phyloP scores from a whole-genome alignment of 139 green algal species.

The Auxenochlorella protothecoides region DNA sequence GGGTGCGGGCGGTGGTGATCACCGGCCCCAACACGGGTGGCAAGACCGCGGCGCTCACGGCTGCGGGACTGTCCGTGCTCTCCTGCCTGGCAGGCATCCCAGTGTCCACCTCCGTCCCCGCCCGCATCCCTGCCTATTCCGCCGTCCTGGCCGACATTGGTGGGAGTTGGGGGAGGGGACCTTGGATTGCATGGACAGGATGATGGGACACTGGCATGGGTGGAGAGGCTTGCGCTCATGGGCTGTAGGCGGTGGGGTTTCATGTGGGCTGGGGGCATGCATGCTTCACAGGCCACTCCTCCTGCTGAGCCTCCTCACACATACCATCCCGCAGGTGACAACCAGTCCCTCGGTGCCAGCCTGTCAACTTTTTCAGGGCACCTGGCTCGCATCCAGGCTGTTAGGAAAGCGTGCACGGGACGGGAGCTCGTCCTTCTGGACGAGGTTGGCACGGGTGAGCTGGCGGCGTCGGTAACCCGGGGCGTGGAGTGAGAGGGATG shows the following conservation, averaged over 20 bases:
- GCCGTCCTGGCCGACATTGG: slow-evolving; percentile 86
- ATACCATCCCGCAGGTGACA: slow-evolving; percentile 20
- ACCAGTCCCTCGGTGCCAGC: slow-evolving; percentile 71
- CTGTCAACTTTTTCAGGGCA: slow-evolving; percentile 94
- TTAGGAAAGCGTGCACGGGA: slow-evolving; percentile 56
- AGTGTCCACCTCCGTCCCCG: slow-evolving; percentile 54
- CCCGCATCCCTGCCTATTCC: slow-evolving; percentile 53
- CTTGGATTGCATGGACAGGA: background rate
- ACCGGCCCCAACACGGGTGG: slow-evolving; percentile 86
- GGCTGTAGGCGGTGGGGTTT: background rate
- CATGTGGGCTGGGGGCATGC: background rate
- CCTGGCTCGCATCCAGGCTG: slow-evolving; percentile 41
- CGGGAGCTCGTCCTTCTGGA: slow-evolving; percentile 85
- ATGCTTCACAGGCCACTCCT: background rate
- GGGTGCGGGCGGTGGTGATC: slow-evolving; percentile 40
- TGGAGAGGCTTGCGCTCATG: background rate
- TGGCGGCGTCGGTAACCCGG: background rate
- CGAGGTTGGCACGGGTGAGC: slow-evolving; percentile 75
- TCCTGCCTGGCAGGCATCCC: slow-evolving; percentile 74
- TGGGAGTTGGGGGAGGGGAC: slow-evolving; percentile 17
- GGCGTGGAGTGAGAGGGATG: background rate
- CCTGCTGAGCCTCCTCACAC: background rate
- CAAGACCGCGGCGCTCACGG: slow-evolving; percentile 89
- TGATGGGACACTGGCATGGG: slow-evolving; percentile 1
- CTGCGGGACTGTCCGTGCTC: slow-evolving; percentile 64